A percentile compares a stretch with the other conserved stretches of the same genome.
These are phyloP conservation scores for Termitomyces sp. DNA, from an alignment of 1,284 basidiomycete species.

Conservation along the genomic window DNA sequence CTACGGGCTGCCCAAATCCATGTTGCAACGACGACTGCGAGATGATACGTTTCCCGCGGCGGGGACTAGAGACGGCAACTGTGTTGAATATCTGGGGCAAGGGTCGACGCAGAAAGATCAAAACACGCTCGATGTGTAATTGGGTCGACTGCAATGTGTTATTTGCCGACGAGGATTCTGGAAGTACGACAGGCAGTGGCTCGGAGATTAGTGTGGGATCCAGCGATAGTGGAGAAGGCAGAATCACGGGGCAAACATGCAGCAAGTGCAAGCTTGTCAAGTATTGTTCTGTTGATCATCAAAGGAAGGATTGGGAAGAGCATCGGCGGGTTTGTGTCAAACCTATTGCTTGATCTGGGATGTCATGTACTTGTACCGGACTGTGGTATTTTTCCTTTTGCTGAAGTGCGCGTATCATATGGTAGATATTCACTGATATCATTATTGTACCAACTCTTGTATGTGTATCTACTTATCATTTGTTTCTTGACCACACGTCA, in stretches of 20 bases:
- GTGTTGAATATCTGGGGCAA: conserved; percentile 56
- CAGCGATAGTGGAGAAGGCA: conserved; percentile 23
- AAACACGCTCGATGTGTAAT: conserved; percentile 64
- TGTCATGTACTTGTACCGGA: neutral
- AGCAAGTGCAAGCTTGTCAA: conserved; percentile 71
- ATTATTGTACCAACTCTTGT: conserved; percentile 4
- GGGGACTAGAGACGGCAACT: conserved; percentile 52
- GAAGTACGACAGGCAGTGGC: conserved; percentile 30
- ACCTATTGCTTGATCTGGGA: conserved; percentile 12
- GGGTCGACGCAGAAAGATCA: conserved; percentile 41
- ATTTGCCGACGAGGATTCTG: conserved; percentile 42
- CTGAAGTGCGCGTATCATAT: neutral
- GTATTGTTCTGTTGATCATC: conserved; percentile 67
- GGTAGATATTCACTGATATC: conserved; percentile 5
- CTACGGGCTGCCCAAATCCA: conserved; percentile 69
- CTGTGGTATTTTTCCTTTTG: neutral
- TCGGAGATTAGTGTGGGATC: conserved; percentile 40
- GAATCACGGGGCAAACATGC: conserved; percentile 48
- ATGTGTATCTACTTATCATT: conserved; percentile 5
- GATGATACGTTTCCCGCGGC: conserved; percentile 69
- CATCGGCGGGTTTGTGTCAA: conserved; percentile 61
- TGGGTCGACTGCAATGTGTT: conserved; percentile 68
- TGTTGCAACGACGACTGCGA: conserved; percentile 75
- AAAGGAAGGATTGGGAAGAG: conserved; percentile 69
- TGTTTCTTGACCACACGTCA: neutral